Evolutionary conservation across 352 stramenopile genomes (phyloP), one percentile per base, ranked within the genome.

Genomic region (Pythium plurisporium): DNA sequence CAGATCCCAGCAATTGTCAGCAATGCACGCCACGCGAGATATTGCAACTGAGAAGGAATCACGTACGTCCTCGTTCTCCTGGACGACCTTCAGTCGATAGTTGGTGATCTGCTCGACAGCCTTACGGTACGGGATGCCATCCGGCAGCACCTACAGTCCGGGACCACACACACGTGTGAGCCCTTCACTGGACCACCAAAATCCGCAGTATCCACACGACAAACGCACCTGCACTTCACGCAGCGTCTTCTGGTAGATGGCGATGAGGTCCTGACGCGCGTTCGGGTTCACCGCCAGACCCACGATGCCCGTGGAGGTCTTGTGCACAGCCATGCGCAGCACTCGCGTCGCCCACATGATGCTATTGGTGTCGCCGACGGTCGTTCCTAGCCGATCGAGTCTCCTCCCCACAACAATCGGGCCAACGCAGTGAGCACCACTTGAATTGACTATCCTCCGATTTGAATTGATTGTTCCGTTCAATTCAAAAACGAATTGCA

Each of bases 71-170:
- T 86, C 69, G 63, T 89, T 81, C 19, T 72, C 73, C 62, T 80
- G 67, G 38, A 85, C 77, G 40, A 91, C 78, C 48, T 87, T 82
- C 43, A 93, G 70, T 59, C 85, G 85, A 65, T 82, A 91, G 44
- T 90, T 92, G 53, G 84, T 94, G 72, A 94, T 92, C 48, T 86
- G 65, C 62, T 94, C 84, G 43, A 94, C 84, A 5, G 80, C 82
- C 36, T 73, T 79, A 50, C 82, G 71, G 80, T 94, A 94, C 26
- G 64, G 34, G 58, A 78, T 76, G 53, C 86, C 73, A 27, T 80
- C 59, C 14, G 82, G 82, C 51, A 91, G 72, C 54, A 75, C 65
- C 82, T 91, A 30, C 31, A 27, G 26, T 33, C 11, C 37, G 26
- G 42, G 5, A 23, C 42, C 23, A 23, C 42, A 26, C n/a, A 38